A percentile compares a stretch with the other conserved stretches of the same genome.
Evolutionary conservation across 2,329 filamentous ascomycete species (phyloP).

Genomic region (Colletotrichum endophyticum): DNA sequence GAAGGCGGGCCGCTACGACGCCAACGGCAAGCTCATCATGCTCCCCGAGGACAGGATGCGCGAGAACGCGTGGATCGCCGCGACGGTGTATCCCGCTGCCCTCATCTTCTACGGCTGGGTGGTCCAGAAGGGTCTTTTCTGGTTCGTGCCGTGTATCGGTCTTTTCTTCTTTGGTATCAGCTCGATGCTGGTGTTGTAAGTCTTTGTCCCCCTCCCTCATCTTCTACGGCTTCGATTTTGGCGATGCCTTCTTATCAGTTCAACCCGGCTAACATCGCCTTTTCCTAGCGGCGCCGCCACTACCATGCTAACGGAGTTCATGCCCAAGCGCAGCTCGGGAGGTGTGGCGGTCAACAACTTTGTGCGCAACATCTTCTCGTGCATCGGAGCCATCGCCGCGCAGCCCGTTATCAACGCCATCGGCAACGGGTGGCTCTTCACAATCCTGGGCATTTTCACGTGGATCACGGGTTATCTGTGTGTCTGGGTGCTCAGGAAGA

Average conservation of each 20-base stretch:
- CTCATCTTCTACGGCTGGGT: constrained; percentile 83
- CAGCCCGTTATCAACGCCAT: constrained; percentile 74
- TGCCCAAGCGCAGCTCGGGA: constrained; percentile 71
- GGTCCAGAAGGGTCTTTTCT: constrained; percentile 66
- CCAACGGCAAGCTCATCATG: constrained; percentile 68
- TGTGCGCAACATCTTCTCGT: constrained; percentile 78
- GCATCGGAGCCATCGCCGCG: constrained; percentile 71
- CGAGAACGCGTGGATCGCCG: constrained; percentile 81
- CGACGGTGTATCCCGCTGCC: constrained; percentile 71
- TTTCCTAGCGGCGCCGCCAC: constrained; percentile 61
- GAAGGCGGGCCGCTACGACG: constrained; percentile 72
- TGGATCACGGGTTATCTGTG: constrained; percentile 61
- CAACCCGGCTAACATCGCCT: constrained; percentile 7
- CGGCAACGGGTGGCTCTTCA: constrained; percentile 80
- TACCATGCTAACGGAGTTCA: constrained; percentile 87
- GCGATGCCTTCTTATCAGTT: background rate
- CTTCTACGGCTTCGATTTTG: too few species aligned
- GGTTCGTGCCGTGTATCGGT: constrained; percentile 66
- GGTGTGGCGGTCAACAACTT: constrained; percentile 86
- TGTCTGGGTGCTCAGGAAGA: constrained; percentile 66
- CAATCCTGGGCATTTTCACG: constrained; percentile 56
- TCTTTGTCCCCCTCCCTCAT: too few species aligned
- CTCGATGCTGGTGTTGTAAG: constrained; percentile 77
- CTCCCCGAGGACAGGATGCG: constrained; percentile 82
- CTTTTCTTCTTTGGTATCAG: constrained; percentile 78